These are phyloP conservation scores for Arabidopsis hybrid DNA, from an alignment of 441 rosid species.

Conservation along the genomic window DNA sequence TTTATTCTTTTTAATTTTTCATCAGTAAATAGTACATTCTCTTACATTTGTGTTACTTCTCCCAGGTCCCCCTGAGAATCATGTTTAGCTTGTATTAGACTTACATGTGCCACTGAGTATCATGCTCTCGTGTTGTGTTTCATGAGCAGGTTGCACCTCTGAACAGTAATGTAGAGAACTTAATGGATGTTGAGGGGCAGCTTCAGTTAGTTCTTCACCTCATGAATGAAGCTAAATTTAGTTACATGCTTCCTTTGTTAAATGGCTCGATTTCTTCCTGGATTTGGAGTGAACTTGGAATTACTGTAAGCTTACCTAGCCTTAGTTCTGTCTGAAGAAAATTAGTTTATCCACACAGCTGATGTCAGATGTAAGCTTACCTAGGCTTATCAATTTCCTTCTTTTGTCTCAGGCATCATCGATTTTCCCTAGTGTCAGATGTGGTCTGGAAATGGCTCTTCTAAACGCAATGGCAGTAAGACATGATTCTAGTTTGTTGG, in stretches of 20 bases:
- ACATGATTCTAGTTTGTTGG: constrained; percentile 63
- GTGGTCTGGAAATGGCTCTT: constrained; percentile 97
- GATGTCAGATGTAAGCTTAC: too few relatives aligned
- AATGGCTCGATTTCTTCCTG: constrained; percentile 83
- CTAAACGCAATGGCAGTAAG: constrained; percentile 76
- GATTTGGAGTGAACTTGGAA: constrained; percentile 84
- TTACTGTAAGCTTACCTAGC: constrained; percentile 59
- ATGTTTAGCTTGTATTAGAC: constrained; percentile 13
- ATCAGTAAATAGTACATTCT: constrained; percentile 26
- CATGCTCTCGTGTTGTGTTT: constrained; percentile 32
- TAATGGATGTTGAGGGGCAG: constrained; percentile 86
- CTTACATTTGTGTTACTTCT: constrained; percentile 12
- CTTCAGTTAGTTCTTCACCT: constrained; percentile 70
- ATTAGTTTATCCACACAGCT: constrained; percentile 14
- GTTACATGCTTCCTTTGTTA: constrained; percentile 64
- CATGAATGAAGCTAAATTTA: constrained; percentile 65
- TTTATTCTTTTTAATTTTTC: constrained; percentile 17
- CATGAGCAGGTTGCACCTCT: constrained; percentile 90
- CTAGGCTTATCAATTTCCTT: constrained; percentile 30
- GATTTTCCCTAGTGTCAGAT: constrained; percentile 89
- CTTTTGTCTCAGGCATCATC: constrained; percentile 64
- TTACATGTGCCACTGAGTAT: constrained; percentile 8
- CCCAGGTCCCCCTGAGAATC: constrained; percentile 15
- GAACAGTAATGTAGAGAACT: constrained; percentile 70
- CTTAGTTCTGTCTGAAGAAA: constrained; percentile 31